phyloP scores from a whole-genome alignment of 768 basidiomycete species.

The Leccinum olivaceopallidum region DNA sequence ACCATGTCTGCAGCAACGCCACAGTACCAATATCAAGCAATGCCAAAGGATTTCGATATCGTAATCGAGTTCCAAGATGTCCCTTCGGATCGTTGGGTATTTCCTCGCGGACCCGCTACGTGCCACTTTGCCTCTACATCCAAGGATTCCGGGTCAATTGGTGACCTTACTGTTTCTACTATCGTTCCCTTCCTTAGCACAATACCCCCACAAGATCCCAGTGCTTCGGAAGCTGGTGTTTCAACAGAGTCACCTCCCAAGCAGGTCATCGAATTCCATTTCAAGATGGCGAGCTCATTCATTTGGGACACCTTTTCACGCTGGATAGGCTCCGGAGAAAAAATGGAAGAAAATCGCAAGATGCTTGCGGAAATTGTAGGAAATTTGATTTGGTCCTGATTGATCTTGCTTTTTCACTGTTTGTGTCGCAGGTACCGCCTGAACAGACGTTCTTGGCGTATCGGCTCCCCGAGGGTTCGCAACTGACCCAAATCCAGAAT shows the following conservation, averaged over 20 bases:
- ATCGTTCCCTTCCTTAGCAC: slow-evolving; percentile 45
- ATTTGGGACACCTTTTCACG: slow-evolving; percentile 60
- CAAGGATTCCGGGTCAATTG: slow-evolving; percentile 15
- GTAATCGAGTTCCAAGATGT: slow-evolving; percentile 71
- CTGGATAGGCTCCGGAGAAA: slow-evolving; percentile 62
- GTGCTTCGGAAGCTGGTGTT: slow-evolving; percentile 14
- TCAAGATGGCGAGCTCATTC: slow-evolving; percentile 47
- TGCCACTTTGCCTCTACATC: slow-evolving; percentile 42
- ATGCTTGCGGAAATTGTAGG: slow-evolving; percentile 49
- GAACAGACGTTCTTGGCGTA: slow-evolving; percentile 57
- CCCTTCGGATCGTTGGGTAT: slow-evolving; percentile 61
- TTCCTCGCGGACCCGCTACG: slow-evolving; percentile 60
- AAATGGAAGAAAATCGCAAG: slow-evolving; percentile 48
- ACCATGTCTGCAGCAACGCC: slow-evolving; percentile 15
- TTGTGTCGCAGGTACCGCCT: slow-evolving; percentile 37
- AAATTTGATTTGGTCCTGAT: neutral
- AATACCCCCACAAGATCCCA: slow-evolving; percentile 12
- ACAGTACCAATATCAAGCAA: slow-evolving; percentile 26
- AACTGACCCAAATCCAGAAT: slow-evolving; percentile 58
- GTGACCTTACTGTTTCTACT: slow-evolving; percentile 43
- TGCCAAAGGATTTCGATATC: slow-evolving; percentile 65
- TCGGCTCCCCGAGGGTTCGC: slow-evolving; percentile 52
- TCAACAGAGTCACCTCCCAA: slow-evolving; percentile 13
- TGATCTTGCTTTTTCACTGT: neutral
- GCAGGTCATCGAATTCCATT: slow-evolving; percentile 46